Conservation (phyloP, 352 stramenopile species). For the Blastocystis sp. region DNA sequence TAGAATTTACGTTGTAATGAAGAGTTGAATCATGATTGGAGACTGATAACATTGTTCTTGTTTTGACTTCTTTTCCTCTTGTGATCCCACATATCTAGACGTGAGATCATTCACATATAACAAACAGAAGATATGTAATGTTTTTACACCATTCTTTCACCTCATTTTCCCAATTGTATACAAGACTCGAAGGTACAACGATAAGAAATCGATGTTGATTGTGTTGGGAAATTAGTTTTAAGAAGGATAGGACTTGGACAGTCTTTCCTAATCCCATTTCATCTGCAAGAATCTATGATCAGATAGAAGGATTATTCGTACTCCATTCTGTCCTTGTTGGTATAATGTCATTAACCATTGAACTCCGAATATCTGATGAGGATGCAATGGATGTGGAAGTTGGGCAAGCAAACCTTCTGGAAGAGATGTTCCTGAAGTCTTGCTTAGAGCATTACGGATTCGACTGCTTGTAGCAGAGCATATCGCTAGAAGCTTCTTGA, state of each 20-base stretch:
- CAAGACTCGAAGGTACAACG: conserved; percentile 89
- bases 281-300: conserved; percentile 76
- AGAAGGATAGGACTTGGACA: conserved; percentile 69
- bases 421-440: background rate
- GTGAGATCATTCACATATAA: conserved; percentile 62
- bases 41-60: background rate
- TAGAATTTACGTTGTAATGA: background rate
- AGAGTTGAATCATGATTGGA: background rate
- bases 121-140: background rate
- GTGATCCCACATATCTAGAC: conserved; percentile 20
- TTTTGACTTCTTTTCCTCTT: conserved; percentile 50
- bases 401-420: background rate
- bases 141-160: conserved; percentile 73
- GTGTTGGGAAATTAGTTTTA: conserved; percentile 86
- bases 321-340: background rate
- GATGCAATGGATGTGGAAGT: background rate
- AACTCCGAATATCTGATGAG: background rate
- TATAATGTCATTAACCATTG: background rate
- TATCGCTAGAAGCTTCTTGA: background rate
- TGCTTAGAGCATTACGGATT: background rate
- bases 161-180: conserved; percentile 92
- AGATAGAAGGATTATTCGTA: background rate
- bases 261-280: conserved; percentile 87
- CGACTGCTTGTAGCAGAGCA: background rate
- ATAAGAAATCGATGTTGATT: conserved; percentile 89